phyloP scores from a whole-genome alignment of 1,284 basidiomycete species.

The Leccinum solheimii region DNA sequence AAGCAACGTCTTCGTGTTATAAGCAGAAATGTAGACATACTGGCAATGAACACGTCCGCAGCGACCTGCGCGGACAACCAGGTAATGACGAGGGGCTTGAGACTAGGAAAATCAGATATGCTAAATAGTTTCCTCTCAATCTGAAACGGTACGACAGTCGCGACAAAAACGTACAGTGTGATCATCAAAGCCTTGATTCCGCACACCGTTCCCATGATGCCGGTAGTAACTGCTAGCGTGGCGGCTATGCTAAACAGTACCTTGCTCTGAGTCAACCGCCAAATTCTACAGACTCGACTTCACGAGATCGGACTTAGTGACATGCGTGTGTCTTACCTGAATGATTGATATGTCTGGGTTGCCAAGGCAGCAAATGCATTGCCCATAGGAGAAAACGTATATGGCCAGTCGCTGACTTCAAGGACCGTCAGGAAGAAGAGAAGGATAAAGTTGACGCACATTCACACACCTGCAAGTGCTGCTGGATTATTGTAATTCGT shows the following conservation, averaged over 20 bases:
- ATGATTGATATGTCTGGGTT: slow-evolving; percentile 34
- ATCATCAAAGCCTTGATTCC: slow-evolving; percentile 42
- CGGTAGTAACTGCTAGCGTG: slow-evolving; percentile 36
- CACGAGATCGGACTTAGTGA: neutral
- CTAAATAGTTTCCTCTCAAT: slow-evolving; percentile 16
- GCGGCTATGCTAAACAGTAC: slow-evolving; percentile 36
- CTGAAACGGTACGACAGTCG: neutral
- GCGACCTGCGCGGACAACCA: slow-evolving; percentile 45
- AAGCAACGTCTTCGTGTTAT: neutral
- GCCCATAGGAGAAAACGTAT: slow-evolving; percentile 45
- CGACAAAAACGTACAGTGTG: slow-evolving; percentile 33
- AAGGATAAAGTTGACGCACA: neutral
- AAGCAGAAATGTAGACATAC: slow-evolving; percentile 24
- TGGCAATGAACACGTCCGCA: slow-evolving; percentile 41
- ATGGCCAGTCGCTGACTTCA: slow-evolving; percentile 36
- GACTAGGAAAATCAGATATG: slow-evolving; percentile 25
- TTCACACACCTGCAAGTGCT: slow-evolving; percentile 15
- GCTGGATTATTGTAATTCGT: slow-evolving; percentile 16
- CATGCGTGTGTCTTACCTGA: slow-evolving; percentile 8
- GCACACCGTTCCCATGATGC: slow-evolving; percentile 39
- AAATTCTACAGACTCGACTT: slow-evolving; percentile 23
- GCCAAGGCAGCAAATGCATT: slow-evolving; percentile 45
- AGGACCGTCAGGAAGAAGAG: neutral
- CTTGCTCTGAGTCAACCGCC: slow-evolving; percentile 37
- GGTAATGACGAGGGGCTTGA: slow-evolving; percentile 32